Evolutionary conservation across 2,329 filamentous ascomycete species (phyloP).

Genomic region (Aspergillus tamarii): DNA sequence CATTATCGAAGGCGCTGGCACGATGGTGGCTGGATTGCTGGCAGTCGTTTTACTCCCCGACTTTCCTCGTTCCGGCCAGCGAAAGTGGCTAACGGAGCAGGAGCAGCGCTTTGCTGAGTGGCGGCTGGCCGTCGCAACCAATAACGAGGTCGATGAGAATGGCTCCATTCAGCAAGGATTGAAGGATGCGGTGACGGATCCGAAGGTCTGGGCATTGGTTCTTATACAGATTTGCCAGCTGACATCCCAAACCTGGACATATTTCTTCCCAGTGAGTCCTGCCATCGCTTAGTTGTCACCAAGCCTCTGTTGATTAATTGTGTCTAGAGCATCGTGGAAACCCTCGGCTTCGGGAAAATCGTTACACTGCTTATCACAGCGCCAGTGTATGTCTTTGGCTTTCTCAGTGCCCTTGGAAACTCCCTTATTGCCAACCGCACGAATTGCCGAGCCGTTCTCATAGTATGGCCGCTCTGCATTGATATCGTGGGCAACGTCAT

Average conservation of each 20-base stretch:
- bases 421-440: conserved; percentile 26
- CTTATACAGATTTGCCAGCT: conserved; percentile 23
- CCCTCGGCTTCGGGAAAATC: conserved; percentile 22
- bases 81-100: conserved; percentile 24
- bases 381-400: conserved; percentile 24
- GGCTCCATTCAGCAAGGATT: conserved; percentile 21
- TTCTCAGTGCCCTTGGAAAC: conserved; percentile 43
- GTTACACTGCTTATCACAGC: conserved; percentile 25
- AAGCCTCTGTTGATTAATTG: not conserved
- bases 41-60: conserved; percentile 42
- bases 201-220: conserved; percentile 22
- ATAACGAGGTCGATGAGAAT: conserved; percentile 27
- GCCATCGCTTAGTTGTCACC: fast-evolving
- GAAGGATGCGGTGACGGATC: conserved; percentile 21
- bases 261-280: conserved; percentile 18
- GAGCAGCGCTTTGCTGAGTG: conserved; percentile 26
- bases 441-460: conserved; percentile 17
- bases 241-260: conserved; percentile 21
- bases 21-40: conserved; percentile 36
- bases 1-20: conserved; percentile 44
- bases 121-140: conserved; percentile 22
- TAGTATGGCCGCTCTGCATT: conserved; percentile 22
- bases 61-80: conserved; percentile 20
- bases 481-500: conserved; percentile 25
- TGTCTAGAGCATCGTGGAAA: conserved; percentile 22